Conservation (phyloP, 148 eudicot genomes). For the Camellia lanceoleosa region DNA sequence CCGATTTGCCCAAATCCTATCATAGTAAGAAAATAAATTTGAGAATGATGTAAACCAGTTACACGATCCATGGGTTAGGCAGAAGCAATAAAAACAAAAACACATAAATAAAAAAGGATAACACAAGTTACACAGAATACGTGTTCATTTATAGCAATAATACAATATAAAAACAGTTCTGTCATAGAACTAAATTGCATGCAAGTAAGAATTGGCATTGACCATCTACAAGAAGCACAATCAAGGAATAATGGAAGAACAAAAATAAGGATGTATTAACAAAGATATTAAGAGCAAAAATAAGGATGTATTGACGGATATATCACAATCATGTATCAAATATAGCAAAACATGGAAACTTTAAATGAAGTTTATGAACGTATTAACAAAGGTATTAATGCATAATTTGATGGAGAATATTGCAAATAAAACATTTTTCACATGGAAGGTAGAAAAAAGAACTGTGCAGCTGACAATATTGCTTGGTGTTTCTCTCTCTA, state of each 20-base stretch:
- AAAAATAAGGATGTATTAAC: neutral
- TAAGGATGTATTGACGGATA: neutral
- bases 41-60: neutral
- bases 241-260: neutral
- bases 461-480: neutral
- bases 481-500: too few relatives aligned
- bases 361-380: neutral
- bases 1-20: conserved; percentile 81
- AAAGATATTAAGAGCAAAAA: too few relatives aligned
- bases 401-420: neutral
- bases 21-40: neutral
- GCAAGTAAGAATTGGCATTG: neutral
- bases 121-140: neutral
- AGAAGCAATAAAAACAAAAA: neutral
- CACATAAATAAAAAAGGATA: neutral
- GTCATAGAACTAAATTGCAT: neutral
- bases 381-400: neutral
- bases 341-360: neutral
- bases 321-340: neutral
- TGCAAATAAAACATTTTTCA: neutral
- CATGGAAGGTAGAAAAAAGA: neutral
- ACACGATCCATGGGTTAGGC: neutral
- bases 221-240: neutral
- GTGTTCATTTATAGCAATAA: neutral
- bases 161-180: neutral